A percentile compares a stretch with the other conserved stretches of the same genome.
These are phyloP conservation scores for Boletus semigastroideus DNA, from an alignment of 1,284 basidiomycete genomes.

Conservation along the genomic window DNA sequence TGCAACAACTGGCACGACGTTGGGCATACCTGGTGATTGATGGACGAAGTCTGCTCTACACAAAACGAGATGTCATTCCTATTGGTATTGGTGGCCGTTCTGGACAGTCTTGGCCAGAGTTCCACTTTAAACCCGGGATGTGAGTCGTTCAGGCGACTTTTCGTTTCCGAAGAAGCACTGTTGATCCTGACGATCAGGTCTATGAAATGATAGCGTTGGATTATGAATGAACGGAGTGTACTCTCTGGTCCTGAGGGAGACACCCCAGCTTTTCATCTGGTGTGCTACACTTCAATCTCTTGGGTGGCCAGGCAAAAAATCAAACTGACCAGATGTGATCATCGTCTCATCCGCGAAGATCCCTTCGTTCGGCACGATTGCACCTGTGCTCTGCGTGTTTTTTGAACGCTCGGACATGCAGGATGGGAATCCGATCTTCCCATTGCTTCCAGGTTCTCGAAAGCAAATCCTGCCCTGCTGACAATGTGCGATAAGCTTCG, in stretches of 20 bases:
- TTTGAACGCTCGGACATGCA: not conserved
- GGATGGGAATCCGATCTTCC: not conserved
- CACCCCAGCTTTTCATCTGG: not conserved
- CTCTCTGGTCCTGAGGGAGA: not conserved
- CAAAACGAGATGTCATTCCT: not conserved
- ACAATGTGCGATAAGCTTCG: not conserved
- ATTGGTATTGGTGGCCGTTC: not conserved
- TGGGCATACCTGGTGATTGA: conserved; percentile 2
- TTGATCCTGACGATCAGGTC: not conserved
- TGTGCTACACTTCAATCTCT: not conserved
- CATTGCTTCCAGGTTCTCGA: not conserved
- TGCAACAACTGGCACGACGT: not conserved
- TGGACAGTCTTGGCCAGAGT: not conserved
- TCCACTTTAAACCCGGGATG: not conserved
- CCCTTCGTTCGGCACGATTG: not conserved
- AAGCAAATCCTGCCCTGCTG: not conserved
- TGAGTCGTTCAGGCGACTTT: not conserved
- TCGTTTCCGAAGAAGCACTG: not conserved
- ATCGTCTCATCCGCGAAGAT: not conserved
- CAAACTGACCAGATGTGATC: not conserved
- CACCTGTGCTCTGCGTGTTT: not conserved
- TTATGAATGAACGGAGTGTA: not conserved
- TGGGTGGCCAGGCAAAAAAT: not conserved
- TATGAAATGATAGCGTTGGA: not conserved
- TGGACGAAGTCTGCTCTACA: not conserved